Conservation (phyloP, 2,329 filamentous ascomycete genomes). For the Diaporthe ilicicola region DNA sequence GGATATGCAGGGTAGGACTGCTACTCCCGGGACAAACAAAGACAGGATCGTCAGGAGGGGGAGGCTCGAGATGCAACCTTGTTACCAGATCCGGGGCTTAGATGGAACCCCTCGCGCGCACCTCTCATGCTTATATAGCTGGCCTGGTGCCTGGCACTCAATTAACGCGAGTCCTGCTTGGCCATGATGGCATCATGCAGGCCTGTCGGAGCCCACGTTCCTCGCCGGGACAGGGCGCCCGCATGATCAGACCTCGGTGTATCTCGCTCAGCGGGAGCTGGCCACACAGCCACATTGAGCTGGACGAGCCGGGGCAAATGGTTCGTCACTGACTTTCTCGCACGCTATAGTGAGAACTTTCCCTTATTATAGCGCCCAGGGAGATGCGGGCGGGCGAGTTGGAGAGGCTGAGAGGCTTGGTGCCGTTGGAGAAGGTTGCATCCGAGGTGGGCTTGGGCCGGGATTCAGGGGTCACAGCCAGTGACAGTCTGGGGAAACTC, state of each 20-base stretch:
- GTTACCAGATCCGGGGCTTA: neutral
- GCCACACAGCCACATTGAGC: neutral
- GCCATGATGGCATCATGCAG: constrained; percentile 25
- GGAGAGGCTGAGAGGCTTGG: neutral
- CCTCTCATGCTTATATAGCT: constrained; percentile 6
- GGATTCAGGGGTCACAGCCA: constrained; percentile 25
- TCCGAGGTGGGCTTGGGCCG: constrained; percentile 5
- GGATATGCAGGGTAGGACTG: constrained; percentile 35
- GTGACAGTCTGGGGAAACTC: constrained; percentile 29
- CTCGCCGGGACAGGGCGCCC: neutral
- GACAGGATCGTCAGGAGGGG: constrained; percentile 34
- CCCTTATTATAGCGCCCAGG: neutral
- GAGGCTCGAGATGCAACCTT: constrained; percentile 1
- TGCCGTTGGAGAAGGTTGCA: constrained; percentile 28
- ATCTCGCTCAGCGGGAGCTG: constrained; percentile 9
- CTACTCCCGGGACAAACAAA: constrained; percentile 1
- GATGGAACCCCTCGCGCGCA: neutral
- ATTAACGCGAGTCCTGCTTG: neutral
- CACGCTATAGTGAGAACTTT: neutral
- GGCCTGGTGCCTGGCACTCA: neutral
- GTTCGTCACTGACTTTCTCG: constrained; percentile 4
- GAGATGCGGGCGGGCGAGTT: constrained; percentile 19
- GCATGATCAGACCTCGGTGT: constrained; percentile 25
- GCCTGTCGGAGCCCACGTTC: neutral
- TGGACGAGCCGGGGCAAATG: neutral